These are phyloP conservation scores for Evansstolkia leycettana DNA, from an alignment of 495 filamentous ascomycete species.

Conservation along the genomic window DNA sequence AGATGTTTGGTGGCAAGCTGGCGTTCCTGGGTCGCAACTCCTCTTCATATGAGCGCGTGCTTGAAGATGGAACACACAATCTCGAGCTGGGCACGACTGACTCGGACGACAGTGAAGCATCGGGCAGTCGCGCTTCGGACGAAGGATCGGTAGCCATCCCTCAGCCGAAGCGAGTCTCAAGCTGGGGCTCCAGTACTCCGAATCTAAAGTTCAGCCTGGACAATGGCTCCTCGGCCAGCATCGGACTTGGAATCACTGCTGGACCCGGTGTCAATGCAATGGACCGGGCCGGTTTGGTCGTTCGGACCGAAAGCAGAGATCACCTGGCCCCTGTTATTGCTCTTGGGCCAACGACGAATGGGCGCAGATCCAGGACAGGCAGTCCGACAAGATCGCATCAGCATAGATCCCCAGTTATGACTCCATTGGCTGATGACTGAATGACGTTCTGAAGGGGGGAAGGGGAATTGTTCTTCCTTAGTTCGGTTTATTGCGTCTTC, in stretches of 20 bases:
- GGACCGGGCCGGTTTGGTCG: constrained; percentile 61
- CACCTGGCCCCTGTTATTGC: constrained; percentile 40
- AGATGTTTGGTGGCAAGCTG: constrained; percentile 38
- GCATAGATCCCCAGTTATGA: constrained; percentile 30
- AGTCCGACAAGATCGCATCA: constrained; percentile 32
- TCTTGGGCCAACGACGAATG: constrained; percentile 30
- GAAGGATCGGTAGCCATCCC: constrained; percentile 15
- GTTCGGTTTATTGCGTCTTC: neutral
- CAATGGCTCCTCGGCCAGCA: constrained; percentile 37
- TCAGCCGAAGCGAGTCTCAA: constrained; percentile 25
- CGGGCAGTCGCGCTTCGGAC: constrained; percentile 25
- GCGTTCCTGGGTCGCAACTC: constrained; percentile 41
- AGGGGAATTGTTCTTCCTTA: neutral
- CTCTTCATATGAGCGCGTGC: constrained; percentile 71
- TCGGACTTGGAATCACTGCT: constrained; percentile 36
- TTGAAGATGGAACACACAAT: constrained; percentile 61
- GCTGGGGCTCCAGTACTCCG: constrained; percentile 25
- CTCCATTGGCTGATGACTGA: constrained; percentile 29
- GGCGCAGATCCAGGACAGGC: constrained; percentile 30
- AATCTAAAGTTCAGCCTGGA: constrained; percentile 47
- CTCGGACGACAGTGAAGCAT: constrained; percentile 41
- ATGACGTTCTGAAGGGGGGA: too few species aligned
- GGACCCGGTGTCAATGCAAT: constrained; percentile 39
- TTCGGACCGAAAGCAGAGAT: constrained; percentile 73
- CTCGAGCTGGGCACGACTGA: constrained; percentile 62